Base-by-base conservation (phyloP, 805 yeast genomes). In the Suhomyces sp. region DNA sequence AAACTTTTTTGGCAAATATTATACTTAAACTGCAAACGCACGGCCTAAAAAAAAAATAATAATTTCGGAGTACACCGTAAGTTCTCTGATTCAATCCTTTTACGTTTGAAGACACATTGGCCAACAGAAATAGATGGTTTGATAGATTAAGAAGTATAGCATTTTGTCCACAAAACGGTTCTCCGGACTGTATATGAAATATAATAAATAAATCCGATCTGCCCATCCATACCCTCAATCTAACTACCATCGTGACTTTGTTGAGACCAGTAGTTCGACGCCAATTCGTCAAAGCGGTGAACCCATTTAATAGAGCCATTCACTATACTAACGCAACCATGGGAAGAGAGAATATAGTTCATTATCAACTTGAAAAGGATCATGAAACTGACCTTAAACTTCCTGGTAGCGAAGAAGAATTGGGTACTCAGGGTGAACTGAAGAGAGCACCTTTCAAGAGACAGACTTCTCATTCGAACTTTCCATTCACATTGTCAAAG, bases 401-500 rank as follows among this genome's bases (percentile, higher is more conserved):
- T 10, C 24, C 48, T 6, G 39, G 46, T 25, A n/a, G 43, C 12
- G 46, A 46, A 12, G 45, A 21, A 21, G 41, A 21, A 8, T 21
- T 20, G 15, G 20, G 19, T 24, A 19, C 13, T 19, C 25, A 20
- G 12, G 25, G 35, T 4, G 25, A 48, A 35, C 41, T 17, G 25
- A 43, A 21, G 7, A 46, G 37, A 29, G 21, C 41, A 19, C 46
- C 54, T n/a, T 2, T 29, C 19, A 51, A 44, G 21, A 47, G 39
- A 37, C n/a, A 15, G 4, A 44, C 31, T 40, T 25, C 46, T n/a
- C 47, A 49, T 13, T 40, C 59, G 10, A 67, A 72, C 59, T 68
- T 68, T 51, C 79, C 79, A 4, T 82, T 81, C 63, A 70, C 76
- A 1, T 69, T 84, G 46, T 69, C 71, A 25, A 79, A 76, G 61